Conservation (phyloP, 2,329 filamentous ascomycete genomes). For the Colletotrichum camelliae region DNA sequence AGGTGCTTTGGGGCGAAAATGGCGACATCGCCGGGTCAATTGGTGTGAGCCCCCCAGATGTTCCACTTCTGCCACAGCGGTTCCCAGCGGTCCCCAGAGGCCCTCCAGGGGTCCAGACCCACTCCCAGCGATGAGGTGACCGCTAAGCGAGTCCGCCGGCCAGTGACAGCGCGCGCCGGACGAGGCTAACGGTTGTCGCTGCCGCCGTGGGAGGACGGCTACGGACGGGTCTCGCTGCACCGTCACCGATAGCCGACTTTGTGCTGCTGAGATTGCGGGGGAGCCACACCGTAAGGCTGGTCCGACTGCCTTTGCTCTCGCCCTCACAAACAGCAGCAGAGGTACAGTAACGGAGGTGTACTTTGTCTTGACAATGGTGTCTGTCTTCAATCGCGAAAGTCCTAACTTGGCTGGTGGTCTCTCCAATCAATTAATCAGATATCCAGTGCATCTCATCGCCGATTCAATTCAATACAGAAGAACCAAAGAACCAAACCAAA, state of each 20-base stretch:
- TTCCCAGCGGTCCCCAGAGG: conserved; percentile 10
- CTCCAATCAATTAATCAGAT: neutral
- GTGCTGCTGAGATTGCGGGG: conserved; percentile 2
- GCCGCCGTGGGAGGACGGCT: neutral
- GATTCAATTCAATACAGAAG: neutral
- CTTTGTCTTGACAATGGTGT: neutral
- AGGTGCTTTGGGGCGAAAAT: conserved; percentile 42
- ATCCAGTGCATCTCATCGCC: neutral
- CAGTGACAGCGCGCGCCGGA: neutral
- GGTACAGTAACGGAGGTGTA: neutral
- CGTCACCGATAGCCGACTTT: conserved; percentile 14
- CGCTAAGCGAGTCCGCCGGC: neutral
- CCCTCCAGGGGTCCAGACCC: conserved; percentile 12
- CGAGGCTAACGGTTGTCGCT: conserved; percentile 9
- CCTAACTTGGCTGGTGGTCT: neutral
- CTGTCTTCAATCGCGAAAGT: neutral
- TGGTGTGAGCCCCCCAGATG: conserved; percentile 6
- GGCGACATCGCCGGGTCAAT: conserved; percentile 37
- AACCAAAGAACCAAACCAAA: neutral
- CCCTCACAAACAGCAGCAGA: neutral
- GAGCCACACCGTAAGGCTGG: neutral
- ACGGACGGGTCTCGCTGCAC: conserved; percentile 20
- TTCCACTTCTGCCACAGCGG: conserved; percentile 6
- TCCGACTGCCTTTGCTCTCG: neutral
- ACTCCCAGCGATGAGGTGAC: neutral